These are phyloP conservation scores for Monosporozyma aerobia DNA, from an alignment of 805 yeast species.

Conservation along the genomic window DNA sequence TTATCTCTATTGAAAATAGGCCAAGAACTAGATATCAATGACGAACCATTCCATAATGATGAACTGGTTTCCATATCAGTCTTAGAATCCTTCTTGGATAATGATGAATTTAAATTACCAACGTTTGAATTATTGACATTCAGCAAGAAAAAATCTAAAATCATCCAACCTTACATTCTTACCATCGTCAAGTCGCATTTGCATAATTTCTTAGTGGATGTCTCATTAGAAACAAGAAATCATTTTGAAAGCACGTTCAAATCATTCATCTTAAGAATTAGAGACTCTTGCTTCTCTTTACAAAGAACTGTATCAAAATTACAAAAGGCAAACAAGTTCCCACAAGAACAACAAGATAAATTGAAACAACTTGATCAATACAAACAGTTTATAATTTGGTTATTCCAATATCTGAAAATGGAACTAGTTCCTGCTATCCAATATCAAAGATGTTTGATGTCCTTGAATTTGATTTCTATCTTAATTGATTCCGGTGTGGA, in stretches of 20 bases:
- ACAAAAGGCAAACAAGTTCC: conserved; percentile 30
- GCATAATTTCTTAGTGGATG: conserved; percentile 50
- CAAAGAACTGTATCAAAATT: conserved; percentile 42
- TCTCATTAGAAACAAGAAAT: conserved; percentile 59
- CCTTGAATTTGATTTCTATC: conserved; percentile 38
- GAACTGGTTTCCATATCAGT: conserved; percentile 29
- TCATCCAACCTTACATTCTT: conserved; percentile 40
- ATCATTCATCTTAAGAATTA: conserved; percentile 52
- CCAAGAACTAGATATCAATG: conserved; percentile 46
- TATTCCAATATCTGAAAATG: conserved; percentile 30
- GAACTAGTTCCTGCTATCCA: conserved; percentile 49
- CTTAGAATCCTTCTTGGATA: conserved; percentile 36
- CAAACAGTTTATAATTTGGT: conserved; percentile 33
- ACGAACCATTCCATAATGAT: conserved; percentile 39
- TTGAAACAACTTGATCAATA: conserved; percentile 27
- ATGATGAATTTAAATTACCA: conserved; percentile 38
- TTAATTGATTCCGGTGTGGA: conserved; percentile 53
- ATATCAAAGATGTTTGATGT: conserved; percentile 42
- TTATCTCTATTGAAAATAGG: conserved; percentile 55
- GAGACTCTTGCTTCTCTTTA: conserved; percentile 58
- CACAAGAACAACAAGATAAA: conserved; percentile 31
- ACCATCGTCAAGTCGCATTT: conserved; percentile 36
- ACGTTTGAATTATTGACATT: conserved; percentile 53
- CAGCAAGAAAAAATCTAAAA: conserved; percentile 52
- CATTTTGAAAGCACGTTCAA: conserved; percentile 54